Percentiles rank a stretch among this genome's conserved stretches.
These are phyloP conservation scores for Chaetomiaceae sp. DNA, from an alignment of 2,329 filamentous ascomycete species.

Conservation along the genomic window DNA sequence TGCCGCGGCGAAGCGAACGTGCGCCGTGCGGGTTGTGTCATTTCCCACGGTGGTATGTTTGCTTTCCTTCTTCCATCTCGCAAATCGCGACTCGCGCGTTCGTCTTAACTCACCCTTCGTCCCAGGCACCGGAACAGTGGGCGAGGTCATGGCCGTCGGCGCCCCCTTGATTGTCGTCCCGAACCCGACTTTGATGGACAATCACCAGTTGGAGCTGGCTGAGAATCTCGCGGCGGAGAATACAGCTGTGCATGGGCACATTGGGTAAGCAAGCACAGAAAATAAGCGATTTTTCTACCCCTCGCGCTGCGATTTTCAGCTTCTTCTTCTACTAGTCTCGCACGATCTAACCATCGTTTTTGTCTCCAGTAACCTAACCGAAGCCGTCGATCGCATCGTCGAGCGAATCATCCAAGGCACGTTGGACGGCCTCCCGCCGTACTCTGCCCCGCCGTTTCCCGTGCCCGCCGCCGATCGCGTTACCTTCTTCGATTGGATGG, in stretches of 20 bases:
- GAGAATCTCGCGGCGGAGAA: constrained; percentile 65
- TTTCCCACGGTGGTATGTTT: constrained; percentile 79
- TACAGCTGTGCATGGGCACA: constrained; percentile 66
- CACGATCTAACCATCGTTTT: no score
- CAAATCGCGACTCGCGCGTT: not conserved
- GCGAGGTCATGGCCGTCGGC: constrained; percentile 70
- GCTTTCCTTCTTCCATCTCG: not conserved
- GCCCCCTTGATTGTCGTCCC: constrained; percentile 83
- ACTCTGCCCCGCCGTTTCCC: constrained; percentile 26
- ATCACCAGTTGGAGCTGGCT: constrained; percentile 87
- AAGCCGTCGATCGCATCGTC: constrained; percentile 22
- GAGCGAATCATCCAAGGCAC: constrained; percentile 18
- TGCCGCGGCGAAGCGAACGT: constrained; percentile 44
- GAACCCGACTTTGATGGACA: constrained; percentile 73
- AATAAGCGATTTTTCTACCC: not conserved
- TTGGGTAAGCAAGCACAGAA: constrained; percentile 54
- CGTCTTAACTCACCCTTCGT: constrained; percentile 8
- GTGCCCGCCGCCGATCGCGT: constrained; percentile 25
- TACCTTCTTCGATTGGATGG: constrained; percentile 31
- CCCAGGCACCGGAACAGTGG: constrained; percentile 79
- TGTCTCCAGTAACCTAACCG: constrained; percentile 21
- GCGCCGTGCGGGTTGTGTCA: constrained; percentile 61
- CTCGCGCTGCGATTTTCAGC: not conserved
- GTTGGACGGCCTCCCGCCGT: constrained; percentile 22
- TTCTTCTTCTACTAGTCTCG: not conserved